Percentiles rank a stretch among this genome's conserved stretches.
phyloP scores from a whole-genome alignment of 2,329 filamentous ascomycete species.

The Paraphoma chrysanthemicola region DNA sequence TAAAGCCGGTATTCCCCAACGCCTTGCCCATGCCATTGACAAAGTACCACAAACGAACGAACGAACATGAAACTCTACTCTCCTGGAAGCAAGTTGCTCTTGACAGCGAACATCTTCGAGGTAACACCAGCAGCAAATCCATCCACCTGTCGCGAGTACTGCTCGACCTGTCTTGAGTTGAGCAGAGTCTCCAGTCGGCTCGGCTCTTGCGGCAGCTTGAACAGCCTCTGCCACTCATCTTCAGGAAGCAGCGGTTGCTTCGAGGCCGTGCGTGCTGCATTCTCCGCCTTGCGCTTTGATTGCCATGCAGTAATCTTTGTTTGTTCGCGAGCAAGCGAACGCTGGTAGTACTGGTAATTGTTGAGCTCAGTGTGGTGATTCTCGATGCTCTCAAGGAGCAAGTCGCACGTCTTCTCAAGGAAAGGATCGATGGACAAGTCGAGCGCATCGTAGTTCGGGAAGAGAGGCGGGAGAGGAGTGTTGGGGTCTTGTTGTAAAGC shows the following conservation, averaged over 20 bases:
- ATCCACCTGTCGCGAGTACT: conserved; percentile 97
- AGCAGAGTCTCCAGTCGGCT: conserved; percentile 92
- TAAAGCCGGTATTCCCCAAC: conserved; percentile 40
- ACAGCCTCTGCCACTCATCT: conserved; percentile 97
- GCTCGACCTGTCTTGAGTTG: conserved; percentile 94
- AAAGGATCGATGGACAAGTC: conserved; percentile 96
- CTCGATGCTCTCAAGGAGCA: conserved; percentile 95
- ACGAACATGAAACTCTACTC: conserved; percentile 45
- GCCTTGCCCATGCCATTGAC: conserved; percentile 48
- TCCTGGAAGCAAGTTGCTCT: conserved; percentile 69
- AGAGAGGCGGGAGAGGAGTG: conserved; percentile 69
- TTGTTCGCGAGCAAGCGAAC: conserved; percentile 92
- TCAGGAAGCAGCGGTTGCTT: conserved; percentile 91
- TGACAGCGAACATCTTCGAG: conserved; percentile 97
- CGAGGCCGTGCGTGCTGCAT: conserved; percentile 79
- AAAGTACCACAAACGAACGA: conserved; percentile 39
- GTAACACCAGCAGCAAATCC: conserved; percentile 91
- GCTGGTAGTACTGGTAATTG: conserved; percentile 98
- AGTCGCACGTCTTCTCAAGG: conserved; percentile 97
- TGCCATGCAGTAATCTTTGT: conserved; percentile 97
- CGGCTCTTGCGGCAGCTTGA: conserved; percentile 96
- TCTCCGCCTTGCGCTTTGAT: conserved; percentile 95
- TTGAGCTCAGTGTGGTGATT: conserved; percentile 98
- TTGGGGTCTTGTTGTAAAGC: conserved; percentile 73
- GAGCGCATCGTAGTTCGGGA: conserved; percentile 87